Percentiles rank a stretch among this genome's conserved stretches.
Evolutionary conservation across 306 rosid species (phyloP).

Genomic region (Amphicarpaea edgeworthii): DNA sequence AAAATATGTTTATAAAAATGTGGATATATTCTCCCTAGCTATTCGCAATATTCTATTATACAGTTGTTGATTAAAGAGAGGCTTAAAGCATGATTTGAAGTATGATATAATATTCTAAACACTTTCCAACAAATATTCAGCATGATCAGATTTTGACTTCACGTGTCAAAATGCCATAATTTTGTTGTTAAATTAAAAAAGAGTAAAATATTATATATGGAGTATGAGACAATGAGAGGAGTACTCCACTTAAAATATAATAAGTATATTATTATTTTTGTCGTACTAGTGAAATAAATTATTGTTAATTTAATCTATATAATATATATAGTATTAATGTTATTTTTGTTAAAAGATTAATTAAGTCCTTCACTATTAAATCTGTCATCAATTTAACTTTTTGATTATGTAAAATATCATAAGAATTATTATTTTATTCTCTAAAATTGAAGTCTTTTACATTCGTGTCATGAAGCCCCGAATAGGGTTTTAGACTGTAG

Average conservation of each 20-base stretch:
- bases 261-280: slow-evolving; percentile 1
- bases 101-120: slow-evolving; percentile 33
- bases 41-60: slow-evolving; percentile 35
- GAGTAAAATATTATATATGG: neutral
- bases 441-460: too few relatives aligned
- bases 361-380: neutral
- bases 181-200: neutral
- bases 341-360: neutral
- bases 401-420: neutral
- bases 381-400: neutral
- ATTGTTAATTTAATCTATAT: neutral
- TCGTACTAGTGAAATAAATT: neutral
- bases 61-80: slow-evolving; percentile 30
- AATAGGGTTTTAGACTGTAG: too few relatives aligned
- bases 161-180: neutral
- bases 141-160: neutral
- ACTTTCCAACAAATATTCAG: slow-evolving; percentile 35
- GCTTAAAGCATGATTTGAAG: slow-evolving; percentile 30
- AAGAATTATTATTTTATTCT: neutral
- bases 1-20: neutral
- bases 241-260: neutral
- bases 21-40: slow-evolving; percentile 40
- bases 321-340: neutral
- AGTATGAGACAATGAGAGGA: neutral
- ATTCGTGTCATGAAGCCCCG: too few relatives aligned